A percentile compares a stretch with the other conserved stretches of the same genome.
These are phyloP conservation scores for Aotearoamyces nothofagi DNA, from an alignment of 2,329 filamentous ascomycete species.

Conservation along the genomic window DNA sequence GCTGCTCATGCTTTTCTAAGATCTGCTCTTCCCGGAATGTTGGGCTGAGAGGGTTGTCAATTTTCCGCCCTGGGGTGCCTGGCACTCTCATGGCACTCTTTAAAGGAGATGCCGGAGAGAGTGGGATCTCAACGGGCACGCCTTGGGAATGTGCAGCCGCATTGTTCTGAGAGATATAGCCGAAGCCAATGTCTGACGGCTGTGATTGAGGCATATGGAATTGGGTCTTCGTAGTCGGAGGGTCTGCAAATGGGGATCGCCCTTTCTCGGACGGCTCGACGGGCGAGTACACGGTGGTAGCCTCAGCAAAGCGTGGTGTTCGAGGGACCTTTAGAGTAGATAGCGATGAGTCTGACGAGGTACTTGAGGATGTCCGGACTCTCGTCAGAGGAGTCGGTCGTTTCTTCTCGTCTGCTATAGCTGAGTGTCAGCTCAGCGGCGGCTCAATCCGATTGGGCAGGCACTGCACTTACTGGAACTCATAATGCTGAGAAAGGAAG, in stretches of 20 bases:
- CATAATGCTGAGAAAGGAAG: not conserved
- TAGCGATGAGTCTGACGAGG: slow-evolving; percentile 22
- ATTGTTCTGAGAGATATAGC: slow-evolving; percentile 57
- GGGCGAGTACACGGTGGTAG: slow-evolving; percentile 65
- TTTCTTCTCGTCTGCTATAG: slow-evolving; percentile 11
- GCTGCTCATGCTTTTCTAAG: slow-evolving; percentile 69
- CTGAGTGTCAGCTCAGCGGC: no score
- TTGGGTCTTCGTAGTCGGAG: slow-evolving; percentile 30
- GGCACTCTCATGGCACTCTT: slow-evolving; percentile 86
- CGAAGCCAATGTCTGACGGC: slow-evolving; percentile 81
- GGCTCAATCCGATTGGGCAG: no score
- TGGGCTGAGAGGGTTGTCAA: slow-evolving; percentile 71
- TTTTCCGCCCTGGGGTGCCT: slow-evolving; percentile 58
- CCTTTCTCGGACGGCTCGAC: slow-evolving; percentile 36
- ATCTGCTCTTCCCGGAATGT: slow-evolving; percentile 82
- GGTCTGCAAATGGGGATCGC: slow-evolving; percentile 42
- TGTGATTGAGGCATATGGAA: slow-evolving; percentile 47
- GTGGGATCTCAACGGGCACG: slow-evolving; percentile 37
- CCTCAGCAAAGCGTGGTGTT: slow-evolving; percentile 68
- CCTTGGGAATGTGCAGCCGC: slow-evolving; percentile 31
- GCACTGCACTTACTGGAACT: not conserved
- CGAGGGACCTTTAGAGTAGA: slow-evolving; percentile 45
- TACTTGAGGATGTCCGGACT: slow-evolving; percentile 26
- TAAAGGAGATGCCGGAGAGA: slow-evolving; percentile 62
- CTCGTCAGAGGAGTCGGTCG: slow-evolving; percentile 12